Base-by-base conservation (phyloP, 441 rosid species). In the Aleurites moluccanus region DNA sequence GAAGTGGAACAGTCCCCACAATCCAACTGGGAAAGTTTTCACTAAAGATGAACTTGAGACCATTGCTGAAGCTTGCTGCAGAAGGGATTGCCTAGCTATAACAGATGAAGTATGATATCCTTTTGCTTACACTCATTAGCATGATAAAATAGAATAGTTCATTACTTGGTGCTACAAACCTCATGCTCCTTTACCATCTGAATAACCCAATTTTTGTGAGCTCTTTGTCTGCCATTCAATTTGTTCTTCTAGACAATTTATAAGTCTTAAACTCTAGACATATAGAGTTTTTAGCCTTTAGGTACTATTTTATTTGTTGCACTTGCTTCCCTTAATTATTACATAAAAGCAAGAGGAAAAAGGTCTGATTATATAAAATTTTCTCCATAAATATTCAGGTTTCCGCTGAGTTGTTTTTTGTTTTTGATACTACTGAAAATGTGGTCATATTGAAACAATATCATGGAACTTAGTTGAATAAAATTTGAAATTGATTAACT, bases 1-100 rank as follows among this genome's bases (percentile, higher is more conserved):
- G 77, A 69, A 64, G 75, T 82, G 74, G 73, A 53, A 69, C 88
- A 87, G 91, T 79, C 91, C 93, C 79, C 91, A 88, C 70, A 90
- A 90, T 79, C 91, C 94, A 55, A 89, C 90, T 21, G 93, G 93
- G 73, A 89, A 89, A 78, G 89, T 88, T 79, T 89, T 89, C 80
- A 66, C 83, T 28, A 67, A 59, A 78, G 86, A 70, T 30, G 90
- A 86, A 84, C 89, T 86, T 38, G 85, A 84, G 81, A 74, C 74
- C 28, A 82, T 88, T 72, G 89, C 88, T 18, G 75, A 59, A 67
- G 87, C 85, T 27, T 89, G 93, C 84, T 40, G 85, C 81, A 75
- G 23, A 53, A 73, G 83, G 77, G 84, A 89, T 82, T 85, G 89
- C 81, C 77, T 89, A 42, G 91, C 84, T 70, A 81, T 88, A 73